Percentiles rank a stretch among this genome's conserved stretches.
Evolutionary conservation across 1,139 yeast species (phyloP).

Genomic region (Zygoascus hellenicus): DNA sequence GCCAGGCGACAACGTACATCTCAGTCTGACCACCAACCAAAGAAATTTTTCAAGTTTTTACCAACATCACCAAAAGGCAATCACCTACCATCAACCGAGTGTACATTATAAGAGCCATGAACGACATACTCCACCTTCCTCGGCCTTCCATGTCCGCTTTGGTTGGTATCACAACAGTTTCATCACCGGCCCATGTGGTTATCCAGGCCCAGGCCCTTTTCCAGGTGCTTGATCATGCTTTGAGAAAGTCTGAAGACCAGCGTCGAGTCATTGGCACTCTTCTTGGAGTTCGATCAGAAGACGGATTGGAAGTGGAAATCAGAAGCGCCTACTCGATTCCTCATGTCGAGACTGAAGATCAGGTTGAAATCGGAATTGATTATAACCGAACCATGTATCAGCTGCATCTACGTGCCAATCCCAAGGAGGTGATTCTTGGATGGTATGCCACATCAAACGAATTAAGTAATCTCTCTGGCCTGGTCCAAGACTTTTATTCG

Average conservation of each 20-base stretch:
- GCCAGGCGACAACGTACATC: conserved; percentile 4
- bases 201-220: conserved; percentile 62
- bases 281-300: conserved; percentile 77
- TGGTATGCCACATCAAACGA: conserved; percentile 75
- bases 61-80: conserved; percentile 2
- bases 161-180: conserved; percentile 26
- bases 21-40: conserved; percentile 8
- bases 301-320: conserved; percentile 72
- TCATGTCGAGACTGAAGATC: conserved; percentile 71
- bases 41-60: background rate
- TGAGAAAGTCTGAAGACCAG: conserved; percentile 42
- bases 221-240: conserved; percentile 58
- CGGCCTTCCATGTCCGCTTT: conserved; percentile 26
- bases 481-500: conserved; percentile 74
- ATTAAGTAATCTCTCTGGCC: conserved; percentile 71
- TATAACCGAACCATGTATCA: conserved; percentile 67
- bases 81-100: background rate
- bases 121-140: conserved; percentile 28
- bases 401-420: conserved; percentile 72
- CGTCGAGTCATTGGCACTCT: conserved; percentile 77
- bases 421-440: conserved; percentile 75
- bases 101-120: conserved; percentile 17
- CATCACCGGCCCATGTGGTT: conserved; percentile 28
- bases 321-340: conserved; percentile 80
- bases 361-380: conserved; percentile 69